A percentile compares a stretch with the other conserved stretches of the same genome.
Evolutionary conservation across 148 eudicot genomes (phyloP).

Genomic region (Fagopyrum homotropicum): DNA sequence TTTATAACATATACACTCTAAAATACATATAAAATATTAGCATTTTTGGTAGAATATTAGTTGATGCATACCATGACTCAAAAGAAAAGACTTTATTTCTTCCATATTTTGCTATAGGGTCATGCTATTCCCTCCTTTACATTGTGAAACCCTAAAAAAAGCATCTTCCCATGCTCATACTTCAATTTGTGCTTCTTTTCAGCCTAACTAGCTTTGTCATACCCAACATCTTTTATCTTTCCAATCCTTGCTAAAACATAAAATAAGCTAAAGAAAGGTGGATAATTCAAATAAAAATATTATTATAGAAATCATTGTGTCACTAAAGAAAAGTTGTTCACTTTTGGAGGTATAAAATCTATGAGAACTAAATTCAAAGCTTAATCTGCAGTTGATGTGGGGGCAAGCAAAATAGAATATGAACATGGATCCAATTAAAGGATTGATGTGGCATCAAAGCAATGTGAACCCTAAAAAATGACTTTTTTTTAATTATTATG

Average conservation of each 20-base stretch:
- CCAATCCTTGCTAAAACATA: background rate
- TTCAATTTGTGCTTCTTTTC: background rate
- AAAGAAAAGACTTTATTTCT: background rate
- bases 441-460: background rate
- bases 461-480: background rate
- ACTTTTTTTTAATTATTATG: background rate
- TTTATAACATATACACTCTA: no score
- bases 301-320: background rate
- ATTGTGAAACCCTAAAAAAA: background rate
- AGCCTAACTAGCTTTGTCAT: background rate
- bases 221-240: constrained; percentile 3
- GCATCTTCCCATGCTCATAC: background rate
- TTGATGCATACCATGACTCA: no score
- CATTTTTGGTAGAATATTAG: no score
- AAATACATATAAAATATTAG: no score
- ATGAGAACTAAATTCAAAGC: background rate
- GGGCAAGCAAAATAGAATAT: background rate
- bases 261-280: background rate
- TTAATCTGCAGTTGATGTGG: constrained; percentile 1
- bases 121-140: background rate
- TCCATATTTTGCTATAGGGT: background rate
- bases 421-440: background rate
- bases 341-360: constrained; percentile 4
- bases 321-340: background rate
- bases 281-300: background rate